Conservation (phyloP, 805 yeast genomes). For the Saccharomyces jurei region DNA sequence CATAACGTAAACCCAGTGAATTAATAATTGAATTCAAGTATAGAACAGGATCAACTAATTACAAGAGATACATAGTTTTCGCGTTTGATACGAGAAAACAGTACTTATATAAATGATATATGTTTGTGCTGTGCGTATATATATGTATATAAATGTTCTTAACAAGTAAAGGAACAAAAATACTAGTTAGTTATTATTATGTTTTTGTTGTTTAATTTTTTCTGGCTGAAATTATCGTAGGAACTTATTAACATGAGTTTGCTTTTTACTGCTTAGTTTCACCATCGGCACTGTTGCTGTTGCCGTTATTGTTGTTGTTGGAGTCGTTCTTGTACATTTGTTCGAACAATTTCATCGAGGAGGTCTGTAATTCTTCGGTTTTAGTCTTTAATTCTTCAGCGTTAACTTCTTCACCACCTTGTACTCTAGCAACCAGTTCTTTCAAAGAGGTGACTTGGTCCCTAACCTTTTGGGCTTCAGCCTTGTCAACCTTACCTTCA, state of each 20-base stretch:
- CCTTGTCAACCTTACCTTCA: conserved; percentile 47
- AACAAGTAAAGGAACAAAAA: neutral
- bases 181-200: neutral
- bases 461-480: conserved; percentile 40
- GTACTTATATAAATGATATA: neutral
- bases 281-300: conserved; percentile 3
- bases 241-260: neutral
- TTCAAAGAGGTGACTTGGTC: conserved; percentile 50
- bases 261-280: conserved; percentile 9
- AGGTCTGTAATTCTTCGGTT: conserved; percentile 68
- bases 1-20: neutral
- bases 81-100: neutral
- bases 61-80: neutral
- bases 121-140: neutral
- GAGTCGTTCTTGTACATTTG: conserved; percentile 38
- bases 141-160: conserved; percentile 1
- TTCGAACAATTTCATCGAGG: conserved; percentile 70
- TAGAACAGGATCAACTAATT: neutral
- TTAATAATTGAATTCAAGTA: neutral
- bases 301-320: conserved; percentile 8
- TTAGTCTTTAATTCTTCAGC: conserved; percentile 57
- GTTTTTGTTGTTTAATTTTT: neutral
- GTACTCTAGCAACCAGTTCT: conserved; percentile 59
- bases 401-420: conserved; percentile 49
- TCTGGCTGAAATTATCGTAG: neutral